phyloP scores from a whole-genome alignment of 2,329 filamentous ascomycete species.

The Aureobasidium uvarum region DNA sequence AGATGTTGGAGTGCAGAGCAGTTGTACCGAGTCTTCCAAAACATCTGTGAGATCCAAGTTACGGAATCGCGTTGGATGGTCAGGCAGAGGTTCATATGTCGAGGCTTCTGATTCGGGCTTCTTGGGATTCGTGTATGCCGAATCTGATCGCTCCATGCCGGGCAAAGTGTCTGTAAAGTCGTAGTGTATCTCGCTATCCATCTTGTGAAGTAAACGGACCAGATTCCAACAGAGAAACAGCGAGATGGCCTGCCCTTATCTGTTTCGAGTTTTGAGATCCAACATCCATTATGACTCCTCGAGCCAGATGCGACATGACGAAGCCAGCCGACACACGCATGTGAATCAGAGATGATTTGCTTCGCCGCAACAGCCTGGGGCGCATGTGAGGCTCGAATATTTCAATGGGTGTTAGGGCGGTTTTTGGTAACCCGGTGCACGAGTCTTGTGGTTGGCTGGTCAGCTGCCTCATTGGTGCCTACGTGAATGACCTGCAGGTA shows the following conservation, averaged over 20 bases:
- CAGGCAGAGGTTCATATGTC: constrained; percentile 6
- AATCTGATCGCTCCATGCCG: constrained; percentile 21
- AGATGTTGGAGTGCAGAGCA: constrained; percentile 45
- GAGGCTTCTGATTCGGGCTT: constrained; percentile 18
- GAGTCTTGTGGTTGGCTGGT: constrained; percentile 22
- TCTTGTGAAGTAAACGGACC: background rate
- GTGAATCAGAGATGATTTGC: background rate
- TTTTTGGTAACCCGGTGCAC: constrained; percentile 22
- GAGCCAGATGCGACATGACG: constrained; percentile 13
- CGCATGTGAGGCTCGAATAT: constrained; percentile 21
- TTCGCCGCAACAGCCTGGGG: constrained; percentile 8
- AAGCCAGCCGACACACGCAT: constrained; percentile 19
- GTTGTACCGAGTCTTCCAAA: constrained; percentile 47
- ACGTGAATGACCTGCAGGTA: constrained; percentile 21
- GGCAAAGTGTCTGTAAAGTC: constrained; percentile 1
- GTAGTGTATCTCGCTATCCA: constrained; percentile 9
- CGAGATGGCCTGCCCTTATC: constrained; percentile 9
- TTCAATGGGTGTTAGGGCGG: constrained; percentile 9
- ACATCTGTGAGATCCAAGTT: constrained; percentile 55
- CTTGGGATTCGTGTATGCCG: constrained; percentile 2
- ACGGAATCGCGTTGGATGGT: constrained; percentile 40
- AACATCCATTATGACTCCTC: constrained; percentile 9
- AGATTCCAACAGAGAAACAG: background rate
- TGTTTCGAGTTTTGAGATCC: background rate
- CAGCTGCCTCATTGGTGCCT: constrained; percentile 25